phyloP scores from a whole-genome alignment of 164 flowering plant species.

The Macadamia tetraphylla region DNA sequence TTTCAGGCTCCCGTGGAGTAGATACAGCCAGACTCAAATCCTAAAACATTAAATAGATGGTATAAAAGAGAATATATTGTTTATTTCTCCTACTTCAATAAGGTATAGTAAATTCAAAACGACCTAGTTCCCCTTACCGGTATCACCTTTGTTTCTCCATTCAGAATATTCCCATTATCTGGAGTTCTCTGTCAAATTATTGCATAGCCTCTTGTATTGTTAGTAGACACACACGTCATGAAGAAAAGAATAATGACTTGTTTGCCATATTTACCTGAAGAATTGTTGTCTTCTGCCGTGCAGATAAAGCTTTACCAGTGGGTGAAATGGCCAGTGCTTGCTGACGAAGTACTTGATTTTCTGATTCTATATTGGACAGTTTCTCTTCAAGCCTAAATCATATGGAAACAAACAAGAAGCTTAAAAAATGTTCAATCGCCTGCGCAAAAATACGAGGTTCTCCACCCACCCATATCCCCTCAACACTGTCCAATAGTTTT shows the following conservation, averaged over 20 bases:
- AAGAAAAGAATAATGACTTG: not conserved
- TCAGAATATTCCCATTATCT: conserved; percentile 57
- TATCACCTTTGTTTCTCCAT: conserved; percentile 58
- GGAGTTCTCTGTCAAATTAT: conserved; percentile 69
- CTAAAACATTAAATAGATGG: conserved; percentile 30
- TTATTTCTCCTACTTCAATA: conserved; percentile 1
- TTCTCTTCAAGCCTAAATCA: conserved; percentile 85
- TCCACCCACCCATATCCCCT: not conserved
- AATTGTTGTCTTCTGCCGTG: conserved; percentile 55
- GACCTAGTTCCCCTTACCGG: conserved; percentile 32
- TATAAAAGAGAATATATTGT: not conserved
- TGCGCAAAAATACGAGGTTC: not conserved
- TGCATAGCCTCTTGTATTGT: conserved; percentile 4
- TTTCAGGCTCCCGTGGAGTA: conserved; percentile 19
- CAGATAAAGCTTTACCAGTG: conserved; percentile 60
- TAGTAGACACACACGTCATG: not conserved
- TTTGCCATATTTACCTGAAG: conserved; percentile 46
- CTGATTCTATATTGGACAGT: conserved; percentile 79
- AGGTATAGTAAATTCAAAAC: conserved; percentile 1
- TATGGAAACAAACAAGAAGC: not conserved
- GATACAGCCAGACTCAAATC: conserved; percentile 42
- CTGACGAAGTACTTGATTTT: conserved; percentile 95
- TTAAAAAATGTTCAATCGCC: not conserved
- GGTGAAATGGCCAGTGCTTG: conserved; percentile 92
- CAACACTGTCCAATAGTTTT: not conserved